Conservation (phyloP, 352 stramenopile genomes). For the Pythium aquatile region DNA sequence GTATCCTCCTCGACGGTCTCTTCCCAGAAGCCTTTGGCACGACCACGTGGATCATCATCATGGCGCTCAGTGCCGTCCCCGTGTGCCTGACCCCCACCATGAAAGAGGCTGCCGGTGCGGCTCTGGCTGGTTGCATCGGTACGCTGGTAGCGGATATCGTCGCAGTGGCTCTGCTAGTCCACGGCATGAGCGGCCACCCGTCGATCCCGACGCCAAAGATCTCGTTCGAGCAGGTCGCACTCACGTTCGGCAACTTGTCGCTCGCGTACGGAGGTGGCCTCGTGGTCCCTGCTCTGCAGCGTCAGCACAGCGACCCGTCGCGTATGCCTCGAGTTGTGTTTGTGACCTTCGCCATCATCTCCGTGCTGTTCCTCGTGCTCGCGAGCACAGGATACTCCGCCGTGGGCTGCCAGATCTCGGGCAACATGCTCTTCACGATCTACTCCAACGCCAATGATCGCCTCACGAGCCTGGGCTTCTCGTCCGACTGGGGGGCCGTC, state of each 20-base stretch:
- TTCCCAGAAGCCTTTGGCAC: slow-evolving; percentile 27
- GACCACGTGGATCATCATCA: slow-evolving; percentile 32
- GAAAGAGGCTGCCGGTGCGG: slow-evolving; percentile 29
- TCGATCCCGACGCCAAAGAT: slow-evolving; percentile 24
- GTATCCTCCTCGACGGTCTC: slow-evolving; percentile 27
- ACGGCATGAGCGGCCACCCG: slow-evolving; percentile 30
- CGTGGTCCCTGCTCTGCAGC: slow-evolving; percentile 31
- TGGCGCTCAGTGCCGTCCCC: slow-evolving; percentile 27
- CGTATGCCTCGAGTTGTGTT: slow-evolving; percentile 35
- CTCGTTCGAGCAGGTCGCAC: slow-evolving; percentile 30
- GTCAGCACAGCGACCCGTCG: slow-evolving; percentile 19
- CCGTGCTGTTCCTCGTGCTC: slow-evolving; percentile 44
- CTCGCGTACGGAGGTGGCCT: slow-evolving; percentile 35
- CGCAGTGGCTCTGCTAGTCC: slow-evolving; percentile 23
- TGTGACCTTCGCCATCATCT: slow-evolving; percentile 34
- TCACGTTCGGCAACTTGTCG: slow-evolving; percentile 33
- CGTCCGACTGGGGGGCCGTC: no score
- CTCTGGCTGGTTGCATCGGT: slow-evolving; percentile 29
- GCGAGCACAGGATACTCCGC: slow-evolving; percentile 26
- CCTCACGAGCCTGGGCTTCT: no score
- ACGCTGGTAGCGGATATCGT: slow-evolving; percentile 33
- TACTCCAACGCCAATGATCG: no score
- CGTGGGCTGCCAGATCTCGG: neutral
- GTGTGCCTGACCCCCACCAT: slow-evolving; percentile 34
- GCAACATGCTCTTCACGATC: neutral